Percentiles rank a stretch among this genome's conserved stretches.
Evolutionary conservation across 2,329 filamentous ascomycete species (phyloP).

Genomic region (Ophiosphaerella korrae): DNA sequence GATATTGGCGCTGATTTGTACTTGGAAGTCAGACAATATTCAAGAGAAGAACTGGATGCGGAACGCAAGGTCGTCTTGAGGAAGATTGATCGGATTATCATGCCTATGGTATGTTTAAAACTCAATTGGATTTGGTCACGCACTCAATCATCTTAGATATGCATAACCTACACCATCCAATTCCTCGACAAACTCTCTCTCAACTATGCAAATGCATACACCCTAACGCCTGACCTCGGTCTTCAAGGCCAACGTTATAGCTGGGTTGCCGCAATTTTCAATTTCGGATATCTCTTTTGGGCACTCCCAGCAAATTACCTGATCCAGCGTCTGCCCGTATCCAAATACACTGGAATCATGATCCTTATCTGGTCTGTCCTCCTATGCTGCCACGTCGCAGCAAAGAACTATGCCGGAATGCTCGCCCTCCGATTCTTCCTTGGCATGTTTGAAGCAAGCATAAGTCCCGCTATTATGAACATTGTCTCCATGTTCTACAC

Average conservation of each 20-base stretch:
- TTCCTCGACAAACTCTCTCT: constrained; percentile 52
- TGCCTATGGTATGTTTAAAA: constrained; percentile 49
- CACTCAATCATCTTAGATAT: constrained; percentile 29
- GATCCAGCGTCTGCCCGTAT: constrained; percentile 44
- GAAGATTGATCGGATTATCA: constrained; percentile 54
- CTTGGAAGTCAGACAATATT: constrained; percentile 51
- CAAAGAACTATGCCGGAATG: constrained; percentile 46
- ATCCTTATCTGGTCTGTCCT: constrained; percentile 54
- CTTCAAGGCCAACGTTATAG: constrained; percentile 46
- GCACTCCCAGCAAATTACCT: constrained; percentile 48
- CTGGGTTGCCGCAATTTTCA: constrained; percentile 52
- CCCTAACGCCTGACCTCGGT: constrained; percentile 43
- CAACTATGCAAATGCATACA: constrained; percentile 50
- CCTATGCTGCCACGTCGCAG: constrained; percentile 49
- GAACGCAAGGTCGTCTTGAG: constrained; percentile 50
- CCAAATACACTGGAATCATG: constrained; percentile 46
- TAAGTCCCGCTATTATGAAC: constrained; percentile 45
- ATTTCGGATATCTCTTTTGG: constrained; percentile 53
- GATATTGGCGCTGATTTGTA: constrained; percentile 56
- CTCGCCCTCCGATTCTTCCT: constrained; percentile 42
- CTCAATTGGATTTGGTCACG: neutral
- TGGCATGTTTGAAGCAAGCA: constrained; percentile 46
- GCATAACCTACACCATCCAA: constrained; percentile 54
- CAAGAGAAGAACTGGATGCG: constrained; percentile 50
- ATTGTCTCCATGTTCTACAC: constrained; percentile 48